Conservation (phyloP, 139 green algal genomes). For the Haematococcus sp. region DNA sequence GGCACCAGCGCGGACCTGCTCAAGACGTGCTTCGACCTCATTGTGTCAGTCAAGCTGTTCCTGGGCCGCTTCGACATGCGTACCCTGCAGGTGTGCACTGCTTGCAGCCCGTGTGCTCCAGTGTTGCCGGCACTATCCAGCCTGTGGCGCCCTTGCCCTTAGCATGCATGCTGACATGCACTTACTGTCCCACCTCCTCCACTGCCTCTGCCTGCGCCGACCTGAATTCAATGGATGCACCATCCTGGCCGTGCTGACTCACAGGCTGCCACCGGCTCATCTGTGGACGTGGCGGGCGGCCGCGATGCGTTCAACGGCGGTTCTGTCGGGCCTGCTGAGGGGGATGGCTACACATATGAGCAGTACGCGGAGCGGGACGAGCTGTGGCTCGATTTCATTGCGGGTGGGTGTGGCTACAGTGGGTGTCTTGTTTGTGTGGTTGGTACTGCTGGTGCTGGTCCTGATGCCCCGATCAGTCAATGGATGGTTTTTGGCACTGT, state of each 20-base stretch:
- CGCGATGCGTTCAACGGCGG: slow-evolving; percentile 36
- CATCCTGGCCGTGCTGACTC: too few relatives aligned
- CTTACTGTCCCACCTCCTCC: too few relatives aligned
- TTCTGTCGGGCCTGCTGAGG: slow-evolving; percentile 50
- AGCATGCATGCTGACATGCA: too few relatives aligned
- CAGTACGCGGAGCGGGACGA: slow-evolving; percentile 60
- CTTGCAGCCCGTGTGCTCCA: too few relatives aligned
- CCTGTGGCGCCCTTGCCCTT: too few relatives aligned
- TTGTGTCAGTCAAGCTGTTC: slow-evolving; percentile 85
- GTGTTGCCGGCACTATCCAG: too few relatives aligned
- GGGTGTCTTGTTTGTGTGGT: not conserved
- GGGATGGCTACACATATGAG: slow-evolving; percentile 87
- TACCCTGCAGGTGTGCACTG: slow-evolving; percentile 68
- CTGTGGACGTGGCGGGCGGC: slow-evolving; percentile 23
- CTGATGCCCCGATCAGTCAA: too few relatives aligned
- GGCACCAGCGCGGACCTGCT: slow-evolving; percentile 86
- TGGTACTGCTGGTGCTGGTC: too few relatives aligned
- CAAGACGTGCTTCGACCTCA: slow-evolving; percentile 81
- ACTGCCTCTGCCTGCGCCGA: too few relatives aligned
- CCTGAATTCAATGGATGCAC: too few relatives aligned
- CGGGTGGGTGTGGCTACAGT: slow-evolving; percentile 6
- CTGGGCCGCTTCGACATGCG: slow-evolving; percentile 88
- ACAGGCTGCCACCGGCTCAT: slow-evolving; percentile 55
- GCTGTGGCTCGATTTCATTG: slow-evolving; percentile 89
- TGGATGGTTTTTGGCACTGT: too few relatives aligned